These are phyloP conservation scores for Paramecium primaurelia DNA, from an alignment of 73 alveolate species.

Conservation along the genomic window DNA sequence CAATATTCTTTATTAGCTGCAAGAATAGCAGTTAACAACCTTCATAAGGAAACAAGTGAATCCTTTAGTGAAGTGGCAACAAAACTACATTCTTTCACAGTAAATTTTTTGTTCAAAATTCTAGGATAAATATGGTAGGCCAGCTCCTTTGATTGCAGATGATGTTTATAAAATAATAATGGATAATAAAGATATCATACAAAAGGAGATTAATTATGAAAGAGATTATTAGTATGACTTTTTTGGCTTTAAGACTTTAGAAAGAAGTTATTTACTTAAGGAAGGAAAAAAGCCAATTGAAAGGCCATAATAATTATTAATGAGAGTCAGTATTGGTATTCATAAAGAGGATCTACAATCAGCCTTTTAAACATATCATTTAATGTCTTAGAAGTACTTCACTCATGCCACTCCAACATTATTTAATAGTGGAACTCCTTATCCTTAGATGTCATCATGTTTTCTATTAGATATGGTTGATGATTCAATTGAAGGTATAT, in stretches of 20 bases:
- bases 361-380: slow-evolving; percentile 80
- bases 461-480: slow-evolving; percentile 77
- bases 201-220: slow-evolving; percentile 71
- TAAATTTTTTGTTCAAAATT: background rate
- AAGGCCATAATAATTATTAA: slow-evolving; percentile 87
- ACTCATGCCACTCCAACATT: slow-evolving; percentile 98
- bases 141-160: slow-evolving; percentile 70
- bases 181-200: slow-evolving; percentile 76
- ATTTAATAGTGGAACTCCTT: slow-evolving; percentile 92
- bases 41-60: slow-evolving; percentile 88
- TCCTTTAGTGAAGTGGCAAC: slow-evolving; percentile 69
- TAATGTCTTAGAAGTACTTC: slow-evolving; percentile 82
- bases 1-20: slow-evolving; percentile 91
- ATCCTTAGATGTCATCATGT: slow-evolving; percentile 93
- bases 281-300: slow-evolving; percentile 74
- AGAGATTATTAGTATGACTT: slow-evolving; percentile 90
- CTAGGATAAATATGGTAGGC: slow-evolving; percentile 69
- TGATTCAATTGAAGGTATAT: slow-evolving; percentile 95
- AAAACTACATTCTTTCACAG: slow-evolving; percentile 42
- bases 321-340: slow-evolving; percentile 87
- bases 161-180: slow-evolving; percentile 76
- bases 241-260: slow-evolving; percentile 97
- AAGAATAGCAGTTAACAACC: slow-evolving; percentile 87
- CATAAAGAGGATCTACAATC: slow-evolving; percentile 76
- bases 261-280: slow-evolving; percentile 85